A percentile compares a stretch with the other conserved stretches of the same genome.
phyloP scores from a whole-genome alignment of 805 yeast genomes.

The Myxozyma kluyveri region DNA sequence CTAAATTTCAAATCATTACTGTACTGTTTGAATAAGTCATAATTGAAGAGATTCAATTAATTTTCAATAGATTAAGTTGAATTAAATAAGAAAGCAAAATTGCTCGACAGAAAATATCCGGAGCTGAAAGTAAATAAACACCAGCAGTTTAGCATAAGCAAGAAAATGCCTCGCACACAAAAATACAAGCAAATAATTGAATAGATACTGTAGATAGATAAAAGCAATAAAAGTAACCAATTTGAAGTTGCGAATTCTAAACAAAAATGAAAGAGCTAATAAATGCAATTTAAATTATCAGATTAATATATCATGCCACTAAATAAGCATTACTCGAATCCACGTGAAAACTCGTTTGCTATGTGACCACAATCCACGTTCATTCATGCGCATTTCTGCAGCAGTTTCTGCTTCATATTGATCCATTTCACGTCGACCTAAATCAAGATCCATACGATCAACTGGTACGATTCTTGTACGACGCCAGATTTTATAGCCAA shows the following conservation, averaged over 20 bases:
- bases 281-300: neutral
- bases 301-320: neutral
- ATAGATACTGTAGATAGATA: neutral
- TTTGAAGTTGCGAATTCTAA: no score
- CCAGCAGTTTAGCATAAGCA: no score
- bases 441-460: slow-evolving; percentile 75
- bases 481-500: slow-evolving; percentile 55
- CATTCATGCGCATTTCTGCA: slow-evolving; percentile 19
- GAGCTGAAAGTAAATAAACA: neutral
- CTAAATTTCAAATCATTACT: no score
- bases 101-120: neutral
- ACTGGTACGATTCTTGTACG: slow-evolving; percentile 65
- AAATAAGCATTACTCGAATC: slow-evolving; percentile 15
- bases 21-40: no score
- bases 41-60: no score
- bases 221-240: neutral
- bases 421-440: slow-evolving; percentile 82
- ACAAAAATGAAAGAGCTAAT: neutral
- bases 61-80: no score
- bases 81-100: no score
- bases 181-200: neutral
- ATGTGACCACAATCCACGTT: slow-evolving; percentile 16
- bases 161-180: neutral
- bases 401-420: slow-evolving; percentile 39
- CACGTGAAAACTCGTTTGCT: slow-evolving; percentile 10